Evolutionary conservation across 805 yeast species (phyloP).

Genomic region (Ascoidea rubescens): DNA sequence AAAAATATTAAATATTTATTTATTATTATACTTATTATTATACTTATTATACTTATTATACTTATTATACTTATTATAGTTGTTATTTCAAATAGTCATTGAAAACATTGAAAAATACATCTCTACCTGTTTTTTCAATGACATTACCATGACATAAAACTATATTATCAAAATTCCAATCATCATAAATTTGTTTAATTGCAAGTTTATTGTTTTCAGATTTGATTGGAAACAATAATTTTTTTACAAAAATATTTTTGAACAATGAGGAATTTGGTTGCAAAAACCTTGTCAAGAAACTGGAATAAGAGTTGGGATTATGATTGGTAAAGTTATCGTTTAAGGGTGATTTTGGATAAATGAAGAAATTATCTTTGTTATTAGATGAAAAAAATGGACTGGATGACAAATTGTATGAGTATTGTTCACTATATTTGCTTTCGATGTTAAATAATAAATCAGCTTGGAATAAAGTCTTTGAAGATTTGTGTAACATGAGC

Average conservation of each 20-base stretch:
- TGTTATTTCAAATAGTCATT: background rate
- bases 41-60: no score
- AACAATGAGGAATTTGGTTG: conserved; percentile 29
- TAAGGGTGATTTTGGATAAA: background rate
- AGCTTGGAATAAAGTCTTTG: conserved; percentile 40
- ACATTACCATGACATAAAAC: conserved; percentile 51
- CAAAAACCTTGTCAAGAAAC: conserved; percentile 24
- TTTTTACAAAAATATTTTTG: conserved; percentile 13
- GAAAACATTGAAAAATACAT: conserved; percentile 11
- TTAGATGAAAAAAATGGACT: background rate
- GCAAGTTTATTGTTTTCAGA: conserved; percentile 10
- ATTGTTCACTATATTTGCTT: conserved; percentile 39
- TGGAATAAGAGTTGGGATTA: conserved; percentile 31
- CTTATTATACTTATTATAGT: no score
- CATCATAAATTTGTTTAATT: conserved; percentile 10
- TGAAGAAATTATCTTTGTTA: no score
- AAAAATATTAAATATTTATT: no score
- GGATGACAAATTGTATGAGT: conserved; percentile 9
- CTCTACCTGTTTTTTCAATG: conserved; percentile 25
- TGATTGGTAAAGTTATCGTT: conserved; percentile 10
- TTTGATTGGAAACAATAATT: conserved; percentile 13
- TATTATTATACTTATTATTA: no score
- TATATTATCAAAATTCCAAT: conserved; percentile 34
- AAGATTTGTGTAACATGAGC: conserved; percentile 30
- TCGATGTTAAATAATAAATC: conserved; percentile 45